Base-by-base conservation (phyloP, 257 asterid species). In the Lithospermum erythrorhizon region DNA sequence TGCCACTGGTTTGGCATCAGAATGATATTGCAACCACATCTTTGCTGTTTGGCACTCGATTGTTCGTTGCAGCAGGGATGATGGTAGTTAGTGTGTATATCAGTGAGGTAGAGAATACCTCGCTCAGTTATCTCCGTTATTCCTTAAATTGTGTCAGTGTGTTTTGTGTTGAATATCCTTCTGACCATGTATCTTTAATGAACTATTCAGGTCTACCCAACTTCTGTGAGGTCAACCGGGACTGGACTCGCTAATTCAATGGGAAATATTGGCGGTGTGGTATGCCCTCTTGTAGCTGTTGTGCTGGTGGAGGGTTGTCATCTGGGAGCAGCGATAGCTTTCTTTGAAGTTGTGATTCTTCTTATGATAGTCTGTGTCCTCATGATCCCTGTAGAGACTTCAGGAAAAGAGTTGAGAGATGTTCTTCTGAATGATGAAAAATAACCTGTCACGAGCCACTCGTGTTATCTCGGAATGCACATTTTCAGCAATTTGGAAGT, bases 191-290 rank as follows among this genome's bases (percentile, higher is more conserved):
- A n/a, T n/a, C n/a, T n/a, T n/a, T n/a, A n/a, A n/a, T n/a, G n/a
- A n/a, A n/a, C n/a, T n/a, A n/a, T n/a, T n/a, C 80, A 87, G 94
- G 79, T 82, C 17, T 84, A 87, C 47, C 95, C 95, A 9, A 87
- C 95, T 11, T 73, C 62, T 55, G 61, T 82, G 59, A 77, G 94
- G 69, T 69, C 90, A 48, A 72, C 79, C 0, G 90, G 80, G 0
- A 87, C 79, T 24, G 95, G 95, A 69, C 58, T 77, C 22, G 69
- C 88, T 24, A 59, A 73, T 55, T 68, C 80, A 14, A 27, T 87
- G 1, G 95, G 95, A 58, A 78, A 76, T 71, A 67, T 77, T 2
- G 88, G 94, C 3, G 90, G 94, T 17, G 78, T 84, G 90, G 67
- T 87, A 59, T 78, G 87, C 70, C 94, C 95, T 25, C 82, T 84